Evolutionary conservation across 2,329 filamentous ascomycete genomes (phyloP), one percentile per base, ranked within the genome.

Genomic region (Colletotrichum sp.): DNA sequence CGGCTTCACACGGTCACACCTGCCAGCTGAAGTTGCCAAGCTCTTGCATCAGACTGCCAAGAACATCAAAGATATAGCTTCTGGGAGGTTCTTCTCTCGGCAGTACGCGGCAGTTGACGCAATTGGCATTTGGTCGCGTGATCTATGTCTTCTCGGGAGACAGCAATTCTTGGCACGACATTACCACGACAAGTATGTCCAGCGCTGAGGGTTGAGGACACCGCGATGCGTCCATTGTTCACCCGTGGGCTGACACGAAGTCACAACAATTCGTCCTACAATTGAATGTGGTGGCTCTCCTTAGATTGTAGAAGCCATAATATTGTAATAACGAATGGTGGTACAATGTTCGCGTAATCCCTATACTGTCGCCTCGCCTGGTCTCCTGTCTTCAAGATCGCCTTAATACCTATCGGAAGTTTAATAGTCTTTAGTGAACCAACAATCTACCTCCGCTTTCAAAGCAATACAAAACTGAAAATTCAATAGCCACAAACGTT

Each of bases 241-340:
- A 52, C 0, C n/a, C 2, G 6, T 13, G 44, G 44, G 3, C 2
- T 25, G 9, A 0, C n/a, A 52, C 11, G 11, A 48, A 44, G 19
- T 34, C 32, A 34, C 12, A 34, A 34, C 5, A 34, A 12, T 6
- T 34, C 32, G 32, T 34, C 32, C 32, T 34, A 13, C 25, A 25
- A 25, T 25, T 3, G 25, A 25, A 25, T 25, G 25, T 25, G 25
- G 25, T 25, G 25, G 25, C 25, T 25, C 25, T 25, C 25, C 25
- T 25, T 25, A 25, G 25, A 25, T 25, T 25, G 25, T 25, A 25
- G 25, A 25, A 25, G 25, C 2, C 32, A 34, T 34, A 34, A 34
- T 34, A 34, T 6, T 34, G 32, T 2, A 34, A 12, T 34, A 13
- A 34, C 13, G 12, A 34, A 34, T 34, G 32, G 12, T 12, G 32